Conservation (phyloP, 345 rosid species). For the Arabidopsis suecica region DNA sequence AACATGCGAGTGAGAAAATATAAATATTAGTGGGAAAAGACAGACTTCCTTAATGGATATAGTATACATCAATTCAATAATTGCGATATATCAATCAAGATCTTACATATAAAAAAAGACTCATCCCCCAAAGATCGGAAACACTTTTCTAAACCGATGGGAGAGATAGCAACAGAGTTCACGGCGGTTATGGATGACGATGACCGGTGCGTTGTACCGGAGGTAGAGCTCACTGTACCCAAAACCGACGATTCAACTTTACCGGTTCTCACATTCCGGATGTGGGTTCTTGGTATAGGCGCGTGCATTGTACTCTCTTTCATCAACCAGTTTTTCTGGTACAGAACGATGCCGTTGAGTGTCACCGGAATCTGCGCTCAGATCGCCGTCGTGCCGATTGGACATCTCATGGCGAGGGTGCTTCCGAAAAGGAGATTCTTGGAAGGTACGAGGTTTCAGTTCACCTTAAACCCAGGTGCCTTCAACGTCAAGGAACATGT, state of each 20-base stretch:
- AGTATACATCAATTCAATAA: slow-evolving; percentile 29
- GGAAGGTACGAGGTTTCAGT: slow-evolving; percentile 56
- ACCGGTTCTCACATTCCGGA: slow-evolving; percentile 77
- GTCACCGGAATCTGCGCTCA: slow-evolving; percentile 69
- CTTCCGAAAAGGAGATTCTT: slow-evolving; percentile 56
- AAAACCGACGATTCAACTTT: slow-evolving; percentile 71
- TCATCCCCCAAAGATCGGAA: slow-evolving; percentile 11
- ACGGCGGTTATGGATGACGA: slow-evolving; percentile 36
- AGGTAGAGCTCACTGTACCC: slow-evolving; percentile 81
- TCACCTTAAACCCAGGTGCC: slow-evolving; percentile 77
- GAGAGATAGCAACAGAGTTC: slow-evolving; percentile 39
- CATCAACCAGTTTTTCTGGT: slow-evolving; percentile 93
- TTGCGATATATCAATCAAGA: slow-evolving; percentile 15
- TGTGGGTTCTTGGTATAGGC: slow-evolving; percentile 78
- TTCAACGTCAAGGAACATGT: slow-evolving; percentile 92
- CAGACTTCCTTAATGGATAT: slow-evolving; percentile 19
- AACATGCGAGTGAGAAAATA: slow-evolving; percentile 25
- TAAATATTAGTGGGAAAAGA: slow-evolving; percentile 20
- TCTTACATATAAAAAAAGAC: background rate
- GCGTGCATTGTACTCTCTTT: slow-evolving; percentile 70
- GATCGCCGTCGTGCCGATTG: slow-evolving; percentile 83
- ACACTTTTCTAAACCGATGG: slow-evolving; percentile 31
- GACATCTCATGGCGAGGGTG: slow-evolving; percentile 67
- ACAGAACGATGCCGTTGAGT: slow-evolving; percentile 62
- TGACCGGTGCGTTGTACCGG: slow-evolving; percentile 59